phyloP scores from a whole-genome alignment of 176 grass and related monocot genomes.

The Zoysia japonica region DNA sequence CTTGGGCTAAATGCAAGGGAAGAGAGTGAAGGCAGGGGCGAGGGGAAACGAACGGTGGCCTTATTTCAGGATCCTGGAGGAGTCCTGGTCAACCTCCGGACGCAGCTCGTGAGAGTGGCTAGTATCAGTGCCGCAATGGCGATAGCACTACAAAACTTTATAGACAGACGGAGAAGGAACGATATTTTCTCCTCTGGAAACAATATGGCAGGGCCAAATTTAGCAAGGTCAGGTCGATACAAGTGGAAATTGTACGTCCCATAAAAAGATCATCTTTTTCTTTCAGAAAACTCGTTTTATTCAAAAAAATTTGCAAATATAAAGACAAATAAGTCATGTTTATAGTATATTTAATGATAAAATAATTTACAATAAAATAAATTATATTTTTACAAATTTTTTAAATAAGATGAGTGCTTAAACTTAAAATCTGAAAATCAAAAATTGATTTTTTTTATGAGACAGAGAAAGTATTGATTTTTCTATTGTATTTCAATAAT shows the following conservation, averaged over 20 bases:
- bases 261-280: neutral
- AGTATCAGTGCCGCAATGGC: conserved; percentile 19
- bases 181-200: conserved; percentile 4
- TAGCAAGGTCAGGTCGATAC: conserved; percentile 20
- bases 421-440: no score
- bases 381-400: no score
- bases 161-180: neutral
- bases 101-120: conserved; percentile 43
- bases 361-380: no score
- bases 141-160: conserved; percentile 33
- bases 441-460: no score
- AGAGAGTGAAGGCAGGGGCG: neutral
- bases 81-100: conserved; percentile 47
- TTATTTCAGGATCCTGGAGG: conserved; percentile 53
- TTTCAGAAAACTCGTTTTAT: no score
- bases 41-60: conserved; percentile 50
- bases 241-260: conserved; percentile 17
- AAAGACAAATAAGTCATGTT: no score
- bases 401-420: no score
- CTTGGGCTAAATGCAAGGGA: conserved; percentile 40
- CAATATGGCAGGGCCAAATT: conserved; percentile 26
- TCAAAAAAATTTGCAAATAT: no score
- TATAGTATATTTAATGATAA: no score
- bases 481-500: conserved; percentile 11
- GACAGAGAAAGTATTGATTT: neutral